Percentiles rank a stretch among this genome's conserved stretches.
Conservation (phyloP, 2,329 filamentous ascomycete genomes). For the Trichoderma guizhouense region DNA sequence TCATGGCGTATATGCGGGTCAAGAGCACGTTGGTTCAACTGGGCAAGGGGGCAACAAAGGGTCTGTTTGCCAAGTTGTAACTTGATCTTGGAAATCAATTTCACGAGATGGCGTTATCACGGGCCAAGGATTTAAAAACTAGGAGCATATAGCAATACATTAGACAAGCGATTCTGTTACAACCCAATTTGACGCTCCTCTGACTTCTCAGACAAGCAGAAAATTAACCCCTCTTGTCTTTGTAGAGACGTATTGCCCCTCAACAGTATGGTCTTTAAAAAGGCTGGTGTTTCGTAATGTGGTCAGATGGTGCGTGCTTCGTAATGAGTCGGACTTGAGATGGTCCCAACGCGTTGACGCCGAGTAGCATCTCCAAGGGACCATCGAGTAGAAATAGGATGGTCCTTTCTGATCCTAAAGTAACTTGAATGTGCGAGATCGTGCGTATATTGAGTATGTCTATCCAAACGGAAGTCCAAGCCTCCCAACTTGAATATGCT, state of each 20-base stretch:
- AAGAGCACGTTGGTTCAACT: constrained; percentile 88
- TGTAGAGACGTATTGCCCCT: neutral
- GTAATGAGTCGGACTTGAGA: neutral
- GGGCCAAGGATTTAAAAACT: neutral
- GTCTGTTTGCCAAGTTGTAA: constrained; percentile 68
- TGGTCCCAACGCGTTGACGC: neutral
- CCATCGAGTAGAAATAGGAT: too few relatives aligned
- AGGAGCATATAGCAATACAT: neutral
- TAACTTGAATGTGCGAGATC: too few relatives aligned
- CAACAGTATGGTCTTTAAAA: neutral
- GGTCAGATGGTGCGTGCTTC: neutral
- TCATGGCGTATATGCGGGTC: constrained; percentile 79
- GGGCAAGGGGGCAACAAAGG: constrained; percentile 58
- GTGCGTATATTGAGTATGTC: too few relatives aligned
- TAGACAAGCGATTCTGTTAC: neutral
- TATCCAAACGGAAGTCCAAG: too few relatives aligned
- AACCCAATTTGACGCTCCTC: neutral
- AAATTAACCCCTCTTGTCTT: rapidly evolving
- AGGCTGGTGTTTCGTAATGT: neutral
- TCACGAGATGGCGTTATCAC: neutral
- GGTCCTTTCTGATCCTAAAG: too few relatives aligned
- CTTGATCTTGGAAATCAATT: neutral
- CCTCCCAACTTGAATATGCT: too few relatives aligned
- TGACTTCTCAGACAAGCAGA: neutral
- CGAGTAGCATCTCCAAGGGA: too few relatives aligned